Base-by-base conservation (phyloP, 2,329 filamentous ascomycete species). In the Aspergillus sp. region DNA sequence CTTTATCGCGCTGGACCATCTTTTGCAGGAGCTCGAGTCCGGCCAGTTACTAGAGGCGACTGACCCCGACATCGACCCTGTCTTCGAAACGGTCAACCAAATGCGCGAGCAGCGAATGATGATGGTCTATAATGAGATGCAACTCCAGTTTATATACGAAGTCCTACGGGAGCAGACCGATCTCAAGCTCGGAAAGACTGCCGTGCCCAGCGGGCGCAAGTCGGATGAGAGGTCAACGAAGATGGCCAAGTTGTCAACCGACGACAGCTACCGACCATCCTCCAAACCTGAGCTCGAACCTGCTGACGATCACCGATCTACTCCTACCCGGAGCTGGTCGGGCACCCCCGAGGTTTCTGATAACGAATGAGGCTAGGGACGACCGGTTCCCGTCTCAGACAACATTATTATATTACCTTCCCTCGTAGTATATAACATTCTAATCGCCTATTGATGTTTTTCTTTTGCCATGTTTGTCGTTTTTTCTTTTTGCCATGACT, bases 1-100 rank as follows among this genome's bases (percentile, higher is more conserved):
- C 0, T 99, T 98, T 73, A 97, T 99, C 70, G 90, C 92, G 1
- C 84, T 99, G n/a, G 95, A 98, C 76, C 92, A 96, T 75, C 85
- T 99, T 25, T 83, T 96, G 64, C 85, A 88, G 38, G 92, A 97
- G 76, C 83, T 98, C 9, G 87, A 91, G 25, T 84, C 87, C 5
- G 94, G 92, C 53, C 83, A 87, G 21, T 78, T 96, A 53, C 80
- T 85, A 63, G 72, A 79, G 53, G 66, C 69, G 36, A 69, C 78
- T 8, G 76, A 80, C 9, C 77, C 81, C 10, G 78, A 82, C 50
- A 71, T 77, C 25, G 93, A 97, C 69, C 85, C 89, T 2, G 84
- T 99, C 43, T 91, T 88, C 66, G 84, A 90, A 17, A 90, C 90
- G 0, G 93, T 99, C 57, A 89, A 96, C 69, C 78, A 81, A 62